A percentile compares a stretch with the other conserved stretches of the same genome.
Evolutionary conservation across 2,329 filamentous ascomycete genomes (phyloP).

Genomic region (Arthrocladium fulminans): DNA sequence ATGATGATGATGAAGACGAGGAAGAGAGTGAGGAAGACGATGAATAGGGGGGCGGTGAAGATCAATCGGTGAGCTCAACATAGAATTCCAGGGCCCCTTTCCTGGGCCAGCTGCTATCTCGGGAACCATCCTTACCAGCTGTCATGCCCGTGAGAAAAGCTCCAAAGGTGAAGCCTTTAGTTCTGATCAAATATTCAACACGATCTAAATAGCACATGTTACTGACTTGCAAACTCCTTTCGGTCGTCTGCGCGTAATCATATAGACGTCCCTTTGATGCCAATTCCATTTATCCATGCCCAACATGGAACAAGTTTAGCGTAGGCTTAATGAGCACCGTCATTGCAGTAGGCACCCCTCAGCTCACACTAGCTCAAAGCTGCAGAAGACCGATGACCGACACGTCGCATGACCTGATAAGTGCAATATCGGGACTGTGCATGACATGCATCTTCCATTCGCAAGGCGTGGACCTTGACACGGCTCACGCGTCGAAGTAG

Average conservation of each 20-base stretch:
- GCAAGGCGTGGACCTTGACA: not conserved
- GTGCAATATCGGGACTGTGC: not conserved
- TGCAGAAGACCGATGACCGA: slow-evolving; percentile 6
- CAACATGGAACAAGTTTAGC: too few relatives aligned
- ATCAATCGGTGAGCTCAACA: too few relatives aligned
- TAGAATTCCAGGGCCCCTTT: not conserved
- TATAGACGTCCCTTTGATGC: too few relatives aligned
- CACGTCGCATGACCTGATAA: slow-evolving; percentile 8
- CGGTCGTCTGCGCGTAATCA: too few relatives aligned
- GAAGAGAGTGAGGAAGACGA: slow-evolving; percentile 19
- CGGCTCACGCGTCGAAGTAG: not conserved
- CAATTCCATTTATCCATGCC: too few relatives aligned
- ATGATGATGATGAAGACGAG: slow-evolving; percentile 20
- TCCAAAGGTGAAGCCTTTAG: too few relatives aligned
- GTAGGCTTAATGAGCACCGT: not conserved
- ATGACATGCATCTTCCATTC: not conserved
- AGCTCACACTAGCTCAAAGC: not conserved
- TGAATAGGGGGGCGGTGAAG: slow-evolving; percentile 12
- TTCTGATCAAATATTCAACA: too few relatives aligned
- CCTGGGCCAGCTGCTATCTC: not conserved
- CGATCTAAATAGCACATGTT: too few relatives aligned
- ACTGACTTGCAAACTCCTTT: too few relatives aligned
- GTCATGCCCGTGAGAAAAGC: too few relatives aligned
- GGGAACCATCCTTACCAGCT: not conserved
- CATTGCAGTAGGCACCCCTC: not conserved